Percentiles rank a stretch among this genome's conserved stretches.
These are phyloP conservation scores for Cryptococcus depauperatus DNA, from an alignment of 1,284 basidiomycete genomes.

Conservation along the genomic window DNA sequence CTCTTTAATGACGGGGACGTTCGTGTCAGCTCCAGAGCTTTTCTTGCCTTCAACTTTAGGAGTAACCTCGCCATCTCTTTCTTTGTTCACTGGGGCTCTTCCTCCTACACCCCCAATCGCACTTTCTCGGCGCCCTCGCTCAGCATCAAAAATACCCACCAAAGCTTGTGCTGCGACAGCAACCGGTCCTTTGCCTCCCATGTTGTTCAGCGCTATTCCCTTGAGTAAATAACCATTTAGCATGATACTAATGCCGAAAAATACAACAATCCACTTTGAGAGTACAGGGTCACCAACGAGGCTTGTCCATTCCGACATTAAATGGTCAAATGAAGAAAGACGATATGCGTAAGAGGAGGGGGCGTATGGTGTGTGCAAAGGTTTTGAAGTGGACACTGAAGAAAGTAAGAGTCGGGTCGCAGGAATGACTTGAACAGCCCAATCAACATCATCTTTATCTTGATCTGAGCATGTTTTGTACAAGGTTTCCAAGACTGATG, in stretches of 20 bases:
- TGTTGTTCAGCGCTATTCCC: constrained; percentile 50
- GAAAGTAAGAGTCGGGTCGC: constrained; percentile 55
- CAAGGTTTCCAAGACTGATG: constrained; percentile 55
- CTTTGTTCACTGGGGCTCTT: constrained; percentile 9
- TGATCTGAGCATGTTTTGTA: too few relatives aligned
- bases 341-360: too few relatives aligned
- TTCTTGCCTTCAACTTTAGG: constrained; percentile 16
- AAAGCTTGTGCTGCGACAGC: constrained; percentile 48
- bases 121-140: constrained; percentile 18
- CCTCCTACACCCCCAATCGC: constrained; percentile 2
- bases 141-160: constrained; percentile 42
- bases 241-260: constrained; percentile 76
- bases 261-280: constrained; percentile 90
- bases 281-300: constrained; percentile 92
- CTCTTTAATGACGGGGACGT: neutral
- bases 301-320: constrained; percentile 90
- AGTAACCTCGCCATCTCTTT: constrained; percentile 24
- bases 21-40: constrained; percentile 12
- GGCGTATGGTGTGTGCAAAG: too few relatives aligned
- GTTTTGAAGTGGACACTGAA: constrained; percentile 20
- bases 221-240: constrained; percentile 93
- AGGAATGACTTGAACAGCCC: constrained; percentile 65
- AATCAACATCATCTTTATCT: constrained; percentile 46
- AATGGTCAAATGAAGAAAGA: constrained; percentile 61
- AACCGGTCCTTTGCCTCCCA: constrained; percentile 44